A percentile compares a stretch with the other conserved stretches of the same genome.
phyloP scores from a whole-genome alignment of 805 yeast species.

The Saccharomycopsis capsularis region DNA sequence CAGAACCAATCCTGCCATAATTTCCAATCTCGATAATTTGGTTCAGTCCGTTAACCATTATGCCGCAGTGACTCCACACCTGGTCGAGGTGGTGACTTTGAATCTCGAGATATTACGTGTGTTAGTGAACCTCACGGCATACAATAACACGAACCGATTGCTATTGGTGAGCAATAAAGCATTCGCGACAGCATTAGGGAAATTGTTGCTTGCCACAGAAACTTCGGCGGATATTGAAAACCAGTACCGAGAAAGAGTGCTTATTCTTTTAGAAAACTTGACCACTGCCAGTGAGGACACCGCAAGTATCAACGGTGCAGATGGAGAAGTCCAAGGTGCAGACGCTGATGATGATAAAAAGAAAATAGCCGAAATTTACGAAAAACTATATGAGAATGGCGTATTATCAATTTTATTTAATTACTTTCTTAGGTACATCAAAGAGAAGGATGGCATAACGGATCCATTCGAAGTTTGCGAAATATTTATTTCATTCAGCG shows the following conservation, averaged over 20 bases:
- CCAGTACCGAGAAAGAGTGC: background rate
- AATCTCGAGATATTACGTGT: conserved; percentile 15
- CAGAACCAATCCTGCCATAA: background rate
- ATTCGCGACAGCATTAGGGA: conserved; percentile 5
- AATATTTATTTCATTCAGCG: background rate
- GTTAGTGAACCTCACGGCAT: conserved; percentile 16
- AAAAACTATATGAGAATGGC: background rate
- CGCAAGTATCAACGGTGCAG: too few species aligned
- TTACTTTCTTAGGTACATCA: background rate
- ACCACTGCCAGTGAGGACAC: conserved; percentile 9
- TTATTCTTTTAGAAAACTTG: conserved; percentile 13
- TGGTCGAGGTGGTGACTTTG: background rate
- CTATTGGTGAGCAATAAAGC: background rate
- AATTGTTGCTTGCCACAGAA: background rate
- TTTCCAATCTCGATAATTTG: background rate
- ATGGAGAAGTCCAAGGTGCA: too few species aligned
- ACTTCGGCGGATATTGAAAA: background rate
- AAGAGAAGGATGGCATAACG: background rate
- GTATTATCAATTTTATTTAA: background rate
- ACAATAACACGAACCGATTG: conserved; percentile 16
- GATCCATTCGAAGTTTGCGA: background rate
- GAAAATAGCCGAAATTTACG: conserved; percentile 1
- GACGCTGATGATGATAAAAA: conserved; percentile 1
- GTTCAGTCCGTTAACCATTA: background rate
- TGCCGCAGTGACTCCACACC: background rate